These are phyloP conservation scores for Chrysoporthe puriensis DNA, from an alignment of 2,329 filamentous ascomycete genomes.

Conservation along the genomic window DNA sequence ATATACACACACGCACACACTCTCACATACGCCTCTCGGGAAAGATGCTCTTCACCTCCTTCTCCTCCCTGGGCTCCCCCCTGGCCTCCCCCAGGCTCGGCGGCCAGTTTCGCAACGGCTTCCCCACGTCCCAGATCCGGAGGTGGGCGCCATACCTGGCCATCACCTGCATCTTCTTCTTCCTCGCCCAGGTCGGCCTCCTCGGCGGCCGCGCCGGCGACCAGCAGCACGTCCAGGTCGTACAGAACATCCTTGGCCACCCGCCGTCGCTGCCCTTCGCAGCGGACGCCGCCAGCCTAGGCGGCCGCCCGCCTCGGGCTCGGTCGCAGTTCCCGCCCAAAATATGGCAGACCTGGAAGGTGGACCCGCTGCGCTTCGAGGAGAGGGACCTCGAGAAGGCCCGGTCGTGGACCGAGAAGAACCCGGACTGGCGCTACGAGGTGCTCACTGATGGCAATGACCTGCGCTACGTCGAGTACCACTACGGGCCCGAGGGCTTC, in stretches of 20 bases:
- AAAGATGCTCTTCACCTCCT: slow-evolving; percentile 15
- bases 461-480: slow-evolving; percentile 66
- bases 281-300: slow-evolving; percentile 33
- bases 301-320: slow-evolving; percentile 22
- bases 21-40: neutral
- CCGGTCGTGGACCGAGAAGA: slow-evolving; percentile 67
- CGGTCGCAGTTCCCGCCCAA: slow-evolving; percentile 59
- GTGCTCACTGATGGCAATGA: slow-evolving; percentile 72
- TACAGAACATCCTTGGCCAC: slow-evolving; percentile 51
- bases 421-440: slow-evolving; percentile 68
- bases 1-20: neutral
- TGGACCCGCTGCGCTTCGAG: slow-evolving; percentile 68
- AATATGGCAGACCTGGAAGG: slow-evolving; percentile 79
- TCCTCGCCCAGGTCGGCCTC: slow-evolving; percentile 38
- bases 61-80: slow-evolving; percentile 27
- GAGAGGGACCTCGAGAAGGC: slow-evolving; percentile 63
- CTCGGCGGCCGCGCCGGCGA: slow-evolving; percentile 10
- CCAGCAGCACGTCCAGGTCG: slow-evolving; percentile 12
- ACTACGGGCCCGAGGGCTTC: slow-evolving; percentile 66
- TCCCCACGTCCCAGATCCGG: slow-evolving; percentile 32
- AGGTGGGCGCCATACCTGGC: slow-evolving; percentile 53
- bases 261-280: slow-evolving; percentile 16
- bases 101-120: slow-evolving; percentile 35
- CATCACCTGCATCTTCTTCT: slow-evolving; percentile 45
- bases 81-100: slow-evolving; percentile 34